Evolutionary conservation across 331 rosid species (phyloP).

Genomic region (Ulmus americana): DNA sequence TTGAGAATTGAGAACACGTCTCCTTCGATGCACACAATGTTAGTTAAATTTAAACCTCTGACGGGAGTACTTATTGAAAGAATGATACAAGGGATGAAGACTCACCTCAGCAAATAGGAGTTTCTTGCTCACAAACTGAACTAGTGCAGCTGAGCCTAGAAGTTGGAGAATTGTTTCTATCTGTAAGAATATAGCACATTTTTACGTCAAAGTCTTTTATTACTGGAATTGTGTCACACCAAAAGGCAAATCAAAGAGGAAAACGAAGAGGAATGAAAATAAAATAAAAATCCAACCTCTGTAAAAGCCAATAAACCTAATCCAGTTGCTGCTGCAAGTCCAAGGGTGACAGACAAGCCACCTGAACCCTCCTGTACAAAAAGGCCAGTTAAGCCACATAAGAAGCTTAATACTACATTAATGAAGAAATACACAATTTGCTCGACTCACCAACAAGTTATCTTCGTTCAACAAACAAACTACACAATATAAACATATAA

Average conservation of each 20-base stretch:
- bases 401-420: slow-evolving; percentile 16
- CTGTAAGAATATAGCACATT: slow-evolving; percentile 31
- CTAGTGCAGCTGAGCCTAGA: slow-evolving; percentile 76
- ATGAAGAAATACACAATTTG: slow-evolving; percentile 1
- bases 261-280: background rate
- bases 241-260: slow-evolving; percentile 9
- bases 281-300: slow-evolving; percentile 50
- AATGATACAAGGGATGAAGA: background rate
- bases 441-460: slow-evolving; percentile 1
- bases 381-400: slow-evolving; percentile 18
- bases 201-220: slow-evolving; percentile 14
- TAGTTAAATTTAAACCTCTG: background rate
- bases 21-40: background rate
- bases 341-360: slow-evolving; percentile 57
- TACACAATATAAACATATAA: background rate
- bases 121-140: slow-evolving; percentile 79
- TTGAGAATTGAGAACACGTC: background rate
- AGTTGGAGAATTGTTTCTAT: slow-evolving; percentile 81
- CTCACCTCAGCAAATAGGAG: slow-evolving; percentile 83
- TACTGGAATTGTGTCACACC: slow-evolving; percentile 7
- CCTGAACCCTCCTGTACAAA: slow-evolving; percentile 64
- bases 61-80: slow-evolving; percentile 3
- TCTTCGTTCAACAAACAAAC: too few species aligned
- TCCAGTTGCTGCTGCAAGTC: slow-evolving; percentile 74
- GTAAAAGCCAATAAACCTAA: slow-evolving; percentile 63